phyloP scores from a whole-genome alignment of 2,329 filamentous ascomycete genomes.

The Chalara sp. region DNA sequence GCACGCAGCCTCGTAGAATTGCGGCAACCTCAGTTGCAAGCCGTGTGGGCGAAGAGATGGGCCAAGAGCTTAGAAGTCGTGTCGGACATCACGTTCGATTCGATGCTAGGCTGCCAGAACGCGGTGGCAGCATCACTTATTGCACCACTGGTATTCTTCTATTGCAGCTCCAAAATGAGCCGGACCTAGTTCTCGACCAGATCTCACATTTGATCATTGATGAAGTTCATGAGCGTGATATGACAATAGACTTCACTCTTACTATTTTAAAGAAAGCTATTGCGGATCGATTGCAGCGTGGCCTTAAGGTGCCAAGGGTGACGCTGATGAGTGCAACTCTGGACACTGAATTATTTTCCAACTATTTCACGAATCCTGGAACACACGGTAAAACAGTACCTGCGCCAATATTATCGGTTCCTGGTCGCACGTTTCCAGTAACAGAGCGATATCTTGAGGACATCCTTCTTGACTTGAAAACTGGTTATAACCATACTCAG shows the following conservation, averaged over 20 bases:
- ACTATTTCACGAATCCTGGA: slow-evolving; percentile 68
- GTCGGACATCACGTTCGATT: slow-evolving; percentile 85
- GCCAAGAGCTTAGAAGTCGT: slow-evolving; percentile 70
- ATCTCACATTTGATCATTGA: slow-evolving; percentile 91
- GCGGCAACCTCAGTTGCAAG: slow-evolving; percentile 89
- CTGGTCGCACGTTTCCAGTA: slow-evolving; percentile 81
- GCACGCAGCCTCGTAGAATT: slow-evolving; percentile 89
- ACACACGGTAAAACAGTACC: slow-evolving; percentile 42
- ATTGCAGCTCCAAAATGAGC: slow-evolving; percentile 69
- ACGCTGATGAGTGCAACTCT: slow-evolving; percentile 94
- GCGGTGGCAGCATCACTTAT: slow-evolving; percentile 68
- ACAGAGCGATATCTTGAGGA: slow-evolving; percentile 83
- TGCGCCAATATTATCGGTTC: slow-evolving; percentile 78
- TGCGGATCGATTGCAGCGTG: slow-evolving; percentile 47
- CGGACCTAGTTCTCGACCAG: slow-evolving; percentile 75
- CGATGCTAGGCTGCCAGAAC: slow-evolving; percentile 68
- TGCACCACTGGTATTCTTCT: slow-evolving; percentile 90
- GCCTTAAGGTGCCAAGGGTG: slow-evolving; percentile 76
- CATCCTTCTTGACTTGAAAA: slow-evolving; percentile 68
- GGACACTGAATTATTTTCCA: slow-evolving; percentile 73
- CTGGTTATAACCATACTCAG: slow-evolving; percentile 13
- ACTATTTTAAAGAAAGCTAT: slow-evolving; percentile 84
- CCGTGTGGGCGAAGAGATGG: slow-evolving; percentile 85
- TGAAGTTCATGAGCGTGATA: slow-evolving; percentile 87
- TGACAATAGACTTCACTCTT: slow-evolving; percentile 91